Conservation (phyloP, 768 basidiomycete genomes). For the Hypholoma fasciculare region DNA sequence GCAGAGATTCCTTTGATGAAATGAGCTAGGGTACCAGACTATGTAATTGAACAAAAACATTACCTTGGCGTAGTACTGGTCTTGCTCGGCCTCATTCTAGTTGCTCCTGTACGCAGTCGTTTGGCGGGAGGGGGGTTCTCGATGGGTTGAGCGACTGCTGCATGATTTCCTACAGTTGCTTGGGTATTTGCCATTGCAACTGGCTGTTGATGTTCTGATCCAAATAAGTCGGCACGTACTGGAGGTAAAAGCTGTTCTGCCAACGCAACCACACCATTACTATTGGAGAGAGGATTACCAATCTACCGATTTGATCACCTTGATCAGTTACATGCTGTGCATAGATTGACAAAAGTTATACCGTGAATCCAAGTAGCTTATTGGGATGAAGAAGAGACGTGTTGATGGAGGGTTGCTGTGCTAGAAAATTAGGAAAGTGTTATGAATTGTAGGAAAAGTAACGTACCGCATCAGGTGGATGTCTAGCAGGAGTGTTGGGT, state of each 20-base stretch:
- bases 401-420: not conserved
- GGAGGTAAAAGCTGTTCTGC: not conserved
- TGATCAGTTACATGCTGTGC: not conserved
- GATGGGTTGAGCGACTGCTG: no score
- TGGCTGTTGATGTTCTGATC: no score
- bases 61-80: not conserved
- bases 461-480: no score
- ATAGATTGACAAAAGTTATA: not conserved
- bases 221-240: no score
- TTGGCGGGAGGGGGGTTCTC: not conserved
- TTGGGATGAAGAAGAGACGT: not conserved
- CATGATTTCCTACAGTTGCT: no score
- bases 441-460: no score
- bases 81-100: constrained; percentile 3
- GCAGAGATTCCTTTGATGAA: constrained; percentile 1
- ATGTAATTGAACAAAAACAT: no score
- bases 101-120: not conserved
- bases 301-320: not conserved
- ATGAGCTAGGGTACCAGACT: not conserved
- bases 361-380: not conserved
- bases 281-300: not conserved
- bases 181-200: no score
- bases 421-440: no score
- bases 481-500: no score
- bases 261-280: not conserved